These are phyloP conservation scores for Phytopythium kandeliae DNA, from an alignment of 352 stramenopile species.

Conservation along the genomic window DNA sequence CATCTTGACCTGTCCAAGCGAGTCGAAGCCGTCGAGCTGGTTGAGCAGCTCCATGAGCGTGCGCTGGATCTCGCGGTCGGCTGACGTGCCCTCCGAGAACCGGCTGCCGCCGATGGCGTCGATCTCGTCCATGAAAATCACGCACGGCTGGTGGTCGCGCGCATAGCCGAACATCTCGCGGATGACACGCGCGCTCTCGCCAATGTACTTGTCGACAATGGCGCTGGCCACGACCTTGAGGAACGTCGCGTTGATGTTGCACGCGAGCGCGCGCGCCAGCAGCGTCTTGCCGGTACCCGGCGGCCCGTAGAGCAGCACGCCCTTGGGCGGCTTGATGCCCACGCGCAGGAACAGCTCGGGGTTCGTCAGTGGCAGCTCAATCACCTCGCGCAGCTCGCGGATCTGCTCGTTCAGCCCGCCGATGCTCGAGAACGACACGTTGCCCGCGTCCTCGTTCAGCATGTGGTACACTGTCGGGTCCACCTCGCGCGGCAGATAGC, in stretches of 20 bases:
- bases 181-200: conserved; percentile 98
- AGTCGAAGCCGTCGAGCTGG: conserved; percentile 99
- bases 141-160: conserved; percentile 97
- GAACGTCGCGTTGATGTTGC: conserved; percentile 99
- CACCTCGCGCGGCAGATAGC: conserved; percentile 96
- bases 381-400: conserved; percentile 93
- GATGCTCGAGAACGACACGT: conserved; percentile 97
- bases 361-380: conserved; percentile 99
- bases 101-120: conserved; percentile 98
- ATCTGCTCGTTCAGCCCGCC: conserved; percentile 99
- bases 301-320: conserved; percentile 97
- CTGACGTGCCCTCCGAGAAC: conserved; percentile 96
- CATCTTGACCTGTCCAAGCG: conserved; percentile 98
- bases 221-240: conserved; percentile 99
- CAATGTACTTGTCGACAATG: conserved; percentile 99
- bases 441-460: conserved; percentile 97
- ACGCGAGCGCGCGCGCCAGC: conserved; percentile 96
- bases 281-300: conserved; percentile 99
- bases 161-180: conserved; percentile 99
- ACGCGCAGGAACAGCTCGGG: conserved; percentile 98
- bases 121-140: conserved; percentile 99
- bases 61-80: conserved; percentile 98
- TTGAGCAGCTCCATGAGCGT: conserved; percentile 99
- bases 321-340: conserved; percentile 98
- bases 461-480: conserved; percentile 99